A percentile compares a stretch with the other conserved stretches of the same genome.
Evolutionary conservation across 768 basidiomycete genomes (phyloP).

Genomic region (Albatrellus ellisii): DNA sequence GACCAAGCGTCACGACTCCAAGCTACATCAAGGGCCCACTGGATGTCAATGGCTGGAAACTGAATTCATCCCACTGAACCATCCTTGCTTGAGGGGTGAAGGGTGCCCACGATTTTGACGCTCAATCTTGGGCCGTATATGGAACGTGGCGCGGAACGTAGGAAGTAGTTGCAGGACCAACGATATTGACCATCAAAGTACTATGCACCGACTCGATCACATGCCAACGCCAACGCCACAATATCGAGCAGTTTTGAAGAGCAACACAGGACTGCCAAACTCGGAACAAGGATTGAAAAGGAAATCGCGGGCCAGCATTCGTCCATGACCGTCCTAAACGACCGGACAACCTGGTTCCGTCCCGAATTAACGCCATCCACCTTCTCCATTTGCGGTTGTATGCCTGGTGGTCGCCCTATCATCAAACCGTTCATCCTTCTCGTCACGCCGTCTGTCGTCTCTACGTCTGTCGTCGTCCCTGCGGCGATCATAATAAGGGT

Average conservation of each 20-base stretch:
- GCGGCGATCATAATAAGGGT: conserved; percentile 80
- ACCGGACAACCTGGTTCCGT: neutral
- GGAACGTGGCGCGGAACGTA: too few relatives aligned
- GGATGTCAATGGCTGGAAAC: too few relatives aligned
- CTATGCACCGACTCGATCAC: neutral
- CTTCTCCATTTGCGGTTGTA: conserved; percentile 71
- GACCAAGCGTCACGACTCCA: too few relatives aligned
- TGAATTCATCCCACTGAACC: too few relatives aligned
- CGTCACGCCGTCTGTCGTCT: conserved; percentile 72
- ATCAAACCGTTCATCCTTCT: conserved; percentile 72
- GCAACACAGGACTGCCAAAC: conserved; percentile 11
- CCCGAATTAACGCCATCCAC: conserved; percentile 56
- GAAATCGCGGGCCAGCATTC: conserved; percentile 10
- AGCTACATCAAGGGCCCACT: too few relatives aligned
- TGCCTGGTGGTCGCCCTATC: conserved; percentile 55
- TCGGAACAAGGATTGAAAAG: conserved; percentile 13
- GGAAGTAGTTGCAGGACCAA: neutral
- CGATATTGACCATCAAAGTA: neutral
- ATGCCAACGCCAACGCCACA: conserved; percentile 13
- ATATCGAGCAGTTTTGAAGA: conserved; percentile 14
- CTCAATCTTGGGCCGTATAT: too few relatives aligned
- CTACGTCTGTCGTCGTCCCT: conserved; percentile 63
- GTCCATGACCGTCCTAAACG: conserved; percentile 1
- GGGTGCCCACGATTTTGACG: too few relatives aligned
- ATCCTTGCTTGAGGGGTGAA: too few relatives aligned